Conservation (phyloP, 208 protist species). For the Trypanosoma caninum region DNA sequence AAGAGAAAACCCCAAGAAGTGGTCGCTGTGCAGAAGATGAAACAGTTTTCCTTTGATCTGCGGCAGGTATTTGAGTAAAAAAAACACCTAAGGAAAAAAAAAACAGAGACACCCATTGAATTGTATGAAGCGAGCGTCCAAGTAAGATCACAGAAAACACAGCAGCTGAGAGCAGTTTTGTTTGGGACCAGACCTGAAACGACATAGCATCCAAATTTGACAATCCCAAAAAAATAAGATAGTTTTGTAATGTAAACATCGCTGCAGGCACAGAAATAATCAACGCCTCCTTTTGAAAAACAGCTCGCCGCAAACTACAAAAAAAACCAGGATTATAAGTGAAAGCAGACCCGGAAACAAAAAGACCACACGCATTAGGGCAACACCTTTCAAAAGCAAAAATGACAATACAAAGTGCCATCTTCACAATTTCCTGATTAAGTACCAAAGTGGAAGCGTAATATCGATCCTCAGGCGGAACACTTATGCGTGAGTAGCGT, state of each 20-base stretch:
- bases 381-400: constrained; percentile 26
- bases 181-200: constrained; percentile 83
- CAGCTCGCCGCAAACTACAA: constrained; percentile 22
- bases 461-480: constrained; percentile 37
- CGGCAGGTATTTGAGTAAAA: constrained; percentile 34
- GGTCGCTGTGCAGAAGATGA: too few species aligned
- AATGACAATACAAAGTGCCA: constrained; percentile 60
- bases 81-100: constrained; percentile 61
- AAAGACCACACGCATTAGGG: neutral
- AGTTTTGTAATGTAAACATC: constrained; percentile 78
- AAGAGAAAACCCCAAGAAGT: constrained; percentile 48
- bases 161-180: constrained; percentile 64
- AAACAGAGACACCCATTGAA: constrained; percentile 69
- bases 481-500: constrained; percentile 45
- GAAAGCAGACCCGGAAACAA: neutral
- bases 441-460: constrained; percentile 64
- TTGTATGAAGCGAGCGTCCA: constrained; percentile 35
- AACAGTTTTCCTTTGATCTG: neutral
- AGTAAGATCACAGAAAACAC: constrained; percentile 73
- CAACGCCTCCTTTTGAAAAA: constrained; percentile 51
- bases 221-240: constrained; percentile 65
- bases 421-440: constrained; percentile 77
- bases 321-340: constrained; percentile 5
- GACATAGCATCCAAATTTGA: constrained; percentile 64
- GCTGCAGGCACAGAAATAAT: constrained; percentile 55